Conservation (phyloP, 495 filamentous ascomycete genomes). For the Xylaria palmicola region DNA sequence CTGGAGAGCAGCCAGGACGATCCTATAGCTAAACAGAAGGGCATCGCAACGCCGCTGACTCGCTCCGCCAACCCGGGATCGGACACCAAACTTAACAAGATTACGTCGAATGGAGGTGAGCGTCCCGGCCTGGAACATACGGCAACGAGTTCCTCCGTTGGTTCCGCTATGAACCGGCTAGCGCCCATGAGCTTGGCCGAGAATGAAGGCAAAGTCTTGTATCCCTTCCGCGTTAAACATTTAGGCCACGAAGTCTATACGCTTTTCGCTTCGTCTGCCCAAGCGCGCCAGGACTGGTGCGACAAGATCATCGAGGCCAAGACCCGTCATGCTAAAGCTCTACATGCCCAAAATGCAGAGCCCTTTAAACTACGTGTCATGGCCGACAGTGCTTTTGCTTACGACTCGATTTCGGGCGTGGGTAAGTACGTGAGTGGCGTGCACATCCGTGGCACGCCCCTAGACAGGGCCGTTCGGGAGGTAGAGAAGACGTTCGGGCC, state of each 20-base stretch:
- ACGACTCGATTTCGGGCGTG: constrained; percentile 60
- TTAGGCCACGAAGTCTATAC: constrained; percentile 89
- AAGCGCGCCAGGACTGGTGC: constrained; percentile 84
- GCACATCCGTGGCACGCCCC: constrained; percentile 79
- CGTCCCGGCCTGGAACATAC: constrained; percentile 63
- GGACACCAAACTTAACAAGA: constrained; percentile 52
- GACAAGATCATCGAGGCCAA: constrained; percentile 92
- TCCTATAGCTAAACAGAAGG: constrained; percentile 82
- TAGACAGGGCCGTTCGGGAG: constrained; percentile 86
- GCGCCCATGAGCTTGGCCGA: constrained; percentile 48
- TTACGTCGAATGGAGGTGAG: constrained; percentile 46
- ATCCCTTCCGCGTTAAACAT: constrained; percentile 95
- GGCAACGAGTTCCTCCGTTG: constrained; percentile 54
- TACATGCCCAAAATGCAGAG: constrained; percentile 92
- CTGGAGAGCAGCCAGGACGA: constrained; percentile 90
- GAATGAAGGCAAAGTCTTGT: constrained; percentile 76
- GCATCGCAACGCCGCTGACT: constrained; percentile 66
- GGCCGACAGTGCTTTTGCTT: constrained; percentile 86
- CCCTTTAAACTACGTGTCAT: constrained; percentile 91
- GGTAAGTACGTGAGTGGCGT: constrained; percentile 46
- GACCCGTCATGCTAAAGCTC: constrained; percentile 81
- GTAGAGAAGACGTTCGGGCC: constrained; percentile 74
- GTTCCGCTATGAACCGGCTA: constrained; percentile 49
- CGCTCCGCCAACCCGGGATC: constrained; percentile 47
- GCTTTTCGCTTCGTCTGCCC: constrained; percentile 73